Evolutionary conservation across 768 basidiomycete species (phyloP).

Genomic region (Trametes gibbosa): DNA sequence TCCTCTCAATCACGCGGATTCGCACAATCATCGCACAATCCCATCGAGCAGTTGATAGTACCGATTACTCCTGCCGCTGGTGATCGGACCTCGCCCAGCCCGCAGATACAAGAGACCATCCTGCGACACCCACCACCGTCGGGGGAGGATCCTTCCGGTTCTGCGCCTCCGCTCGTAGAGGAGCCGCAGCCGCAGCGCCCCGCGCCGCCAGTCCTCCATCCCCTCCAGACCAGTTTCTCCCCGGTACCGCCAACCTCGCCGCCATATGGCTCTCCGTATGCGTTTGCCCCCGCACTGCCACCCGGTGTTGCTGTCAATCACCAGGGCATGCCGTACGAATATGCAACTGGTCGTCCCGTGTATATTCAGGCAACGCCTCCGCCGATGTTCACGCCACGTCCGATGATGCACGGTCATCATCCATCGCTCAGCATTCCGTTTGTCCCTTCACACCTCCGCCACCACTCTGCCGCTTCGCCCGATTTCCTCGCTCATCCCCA

Average conservation of each 20-base stretch:
- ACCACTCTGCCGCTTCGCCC: slow-evolving; percentile 54
- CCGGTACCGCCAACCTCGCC: slow-evolving; percentile 46
- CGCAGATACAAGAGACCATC: slow-evolving; percentile 47
- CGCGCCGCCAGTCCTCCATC: slow-evolving; percentile 39
- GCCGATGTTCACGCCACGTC: slow-evolving; percentile 66
- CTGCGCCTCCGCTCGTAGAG: slow-evolving; percentile 4
- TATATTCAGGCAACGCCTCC: slow-evolving; percentile 59
- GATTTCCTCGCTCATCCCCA: slow-evolving; percentile 60
- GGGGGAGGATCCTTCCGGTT: slow-evolving; percentile 17
- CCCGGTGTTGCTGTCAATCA: slow-evolving; percentile 70
- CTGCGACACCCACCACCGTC: slow-evolving; percentile 36
- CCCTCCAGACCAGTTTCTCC: slow-evolving; percentile 44
- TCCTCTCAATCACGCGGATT: neutral
- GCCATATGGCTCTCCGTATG: slow-evolving; percentile 66
- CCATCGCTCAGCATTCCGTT: slow-evolving; percentile 47
- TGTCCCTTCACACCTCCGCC: slow-evolving; percentile 61
- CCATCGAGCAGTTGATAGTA: slow-evolving; percentile 7
- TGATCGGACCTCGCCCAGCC: slow-evolving; percentile 17
- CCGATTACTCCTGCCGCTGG: slow-evolving; percentile 5
- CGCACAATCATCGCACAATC: neutral
- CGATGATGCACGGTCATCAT: slow-evolving; percentile 55
- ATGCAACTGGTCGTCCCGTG: slow-evolving; percentile 79
- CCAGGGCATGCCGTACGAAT: slow-evolving; percentile 78
- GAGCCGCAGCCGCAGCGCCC: slow-evolving; percentile 24
- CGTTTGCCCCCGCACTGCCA: slow-evolving; percentile 54